Conservation (phyloP, 306 rosid species). For the Luffa acutangula region DNA sequence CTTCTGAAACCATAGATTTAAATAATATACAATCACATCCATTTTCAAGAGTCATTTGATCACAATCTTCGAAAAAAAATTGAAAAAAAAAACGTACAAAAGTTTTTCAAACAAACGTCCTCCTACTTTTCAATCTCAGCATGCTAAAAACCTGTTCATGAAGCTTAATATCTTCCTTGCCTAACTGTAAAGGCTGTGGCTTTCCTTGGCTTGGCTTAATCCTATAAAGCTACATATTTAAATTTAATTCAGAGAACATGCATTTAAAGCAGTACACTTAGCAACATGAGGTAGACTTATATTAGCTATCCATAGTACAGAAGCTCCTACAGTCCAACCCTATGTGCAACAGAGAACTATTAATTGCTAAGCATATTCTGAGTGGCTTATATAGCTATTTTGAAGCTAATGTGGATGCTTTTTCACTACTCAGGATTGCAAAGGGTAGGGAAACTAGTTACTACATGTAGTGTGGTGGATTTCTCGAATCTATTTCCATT, state of each 20-base stretch:
- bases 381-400: not conserved
- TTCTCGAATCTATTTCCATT: not conserved
- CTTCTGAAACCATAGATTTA: not conserved
- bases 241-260: not conserved
- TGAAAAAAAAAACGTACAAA: not conserved
- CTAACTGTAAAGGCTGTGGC: not conserved
- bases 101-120: not conserved
- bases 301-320: not conserved
- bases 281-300: not conserved
- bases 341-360: not conserved
- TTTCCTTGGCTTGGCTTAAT: not conserved
- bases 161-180: not conserved
- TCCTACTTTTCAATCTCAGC: not conserved
- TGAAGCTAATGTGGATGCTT: not conserved
- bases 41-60: not conserved
- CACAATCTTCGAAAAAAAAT: not conserved
- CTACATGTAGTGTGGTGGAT: not conserved
- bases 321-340: not conserved
- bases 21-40: not conserved
- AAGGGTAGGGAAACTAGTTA: not conserved
- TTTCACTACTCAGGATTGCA: not conserved
- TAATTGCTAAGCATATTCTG: not conserved
- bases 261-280: not conserved
- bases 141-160: not conserved
- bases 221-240: not conserved